A percentile compares a stretch with the other conserved stretches of the same genome.
Conservation (phyloP, 495 filamentous ascomycete species). For the Pseudoneurospora amorphoporcata region DNA sequence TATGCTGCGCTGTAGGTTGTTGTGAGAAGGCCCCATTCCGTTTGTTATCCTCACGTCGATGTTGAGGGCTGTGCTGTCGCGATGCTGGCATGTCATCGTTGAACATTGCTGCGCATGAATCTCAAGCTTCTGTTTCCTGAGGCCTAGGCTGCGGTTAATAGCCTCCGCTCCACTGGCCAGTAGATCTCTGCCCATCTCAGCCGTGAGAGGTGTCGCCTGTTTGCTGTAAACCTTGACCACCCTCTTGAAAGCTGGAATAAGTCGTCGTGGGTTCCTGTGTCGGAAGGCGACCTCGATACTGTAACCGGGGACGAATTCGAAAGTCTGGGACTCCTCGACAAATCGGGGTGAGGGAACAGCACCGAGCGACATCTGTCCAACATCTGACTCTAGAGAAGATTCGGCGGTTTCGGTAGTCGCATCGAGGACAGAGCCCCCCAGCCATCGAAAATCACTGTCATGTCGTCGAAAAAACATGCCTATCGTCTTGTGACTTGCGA, state of each 20-base stretch:
- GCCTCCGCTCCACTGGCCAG: constrained; percentile 28
- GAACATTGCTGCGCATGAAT: constrained; percentile 15
- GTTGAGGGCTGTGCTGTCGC: constrained; percentile 26
- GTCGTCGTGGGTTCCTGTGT: constrained; percentile 26
- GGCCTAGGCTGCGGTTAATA: constrained; percentile 25
- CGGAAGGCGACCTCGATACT: constrained; percentile 29
- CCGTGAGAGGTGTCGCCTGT: constrained; percentile 31
- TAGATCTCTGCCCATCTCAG: constrained; percentile 27
- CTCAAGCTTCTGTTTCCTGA: constrained; percentile 25
- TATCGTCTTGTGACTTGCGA: constrained; percentile 33
- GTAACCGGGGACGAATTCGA: constrained; percentile 35
- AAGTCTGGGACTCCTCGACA: constrained; percentile 29
- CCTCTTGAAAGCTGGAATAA: constrained; percentile 16
- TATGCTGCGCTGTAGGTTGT: constrained; percentile 24
- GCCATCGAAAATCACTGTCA: constrained; percentile 33
- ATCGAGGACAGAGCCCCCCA: constrained; percentile 28
- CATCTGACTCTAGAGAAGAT: constrained; percentile 20
- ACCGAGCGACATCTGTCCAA: constrained; percentile 23
- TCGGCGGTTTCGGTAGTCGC: constrained; percentile 16
- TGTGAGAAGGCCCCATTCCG: constrained; percentile 30
- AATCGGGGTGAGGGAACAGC: constrained; percentile 33
- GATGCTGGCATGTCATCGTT: constrained; percentile 19
- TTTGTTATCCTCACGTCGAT: constrained; percentile 31
- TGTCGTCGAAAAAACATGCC: constrained; percentile 36
- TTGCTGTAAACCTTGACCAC: constrained; percentile 25